Conservation (phyloP, 306 rosid genomes). For the Cyamopsis tetragonoloba region DNA sequence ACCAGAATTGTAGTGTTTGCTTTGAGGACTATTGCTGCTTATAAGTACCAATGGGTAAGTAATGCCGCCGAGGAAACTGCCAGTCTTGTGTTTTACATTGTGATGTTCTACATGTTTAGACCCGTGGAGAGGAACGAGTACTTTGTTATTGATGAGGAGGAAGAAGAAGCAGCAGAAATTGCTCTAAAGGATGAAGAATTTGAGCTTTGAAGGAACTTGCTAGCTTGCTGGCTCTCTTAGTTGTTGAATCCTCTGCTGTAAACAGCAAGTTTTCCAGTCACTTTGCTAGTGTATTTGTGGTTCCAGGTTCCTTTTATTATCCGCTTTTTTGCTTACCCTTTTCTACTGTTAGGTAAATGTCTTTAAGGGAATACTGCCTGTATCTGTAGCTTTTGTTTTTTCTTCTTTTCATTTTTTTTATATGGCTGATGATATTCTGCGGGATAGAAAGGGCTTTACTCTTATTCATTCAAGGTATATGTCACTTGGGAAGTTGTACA, state of each 20-base stretch:
- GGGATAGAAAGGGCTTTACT: constrained; percentile 21
- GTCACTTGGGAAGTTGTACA: constrained; percentile 29
- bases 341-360: constrained; percentile 32
- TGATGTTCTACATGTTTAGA: constrained; percentile 94
- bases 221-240: neutral
- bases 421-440: constrained; percentile 23
- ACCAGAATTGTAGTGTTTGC: constrained; percentile 84
- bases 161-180: constrained; percentile 85
- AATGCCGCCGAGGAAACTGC: constrained; percentile 89
- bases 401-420: neutral
- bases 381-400: constrained; percentile 21
- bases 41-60: constrained; percentile 91
- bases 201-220: constrained; percentile 54
- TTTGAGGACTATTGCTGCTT: constrained; percentile 81
- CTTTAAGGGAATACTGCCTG: constrained; percentile 33
- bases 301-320: constrained; percentile 28
- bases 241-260: constrained; percentile 3
- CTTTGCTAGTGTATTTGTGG: constrained; percentile 13
- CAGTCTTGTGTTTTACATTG: constrained; percentile 60
- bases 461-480: constrained; percentile 10
- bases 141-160: constrained; percentile 88
- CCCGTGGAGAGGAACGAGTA: constrained; percentile 87
- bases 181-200: constrained; percentile 85
- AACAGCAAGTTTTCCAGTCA: constrained; percentile 13
- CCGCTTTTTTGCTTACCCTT: neutral